phyloP scores from a whole-genome alignment of 148 eudicot genomes.

The Simmondsia chinensis region DNA sequence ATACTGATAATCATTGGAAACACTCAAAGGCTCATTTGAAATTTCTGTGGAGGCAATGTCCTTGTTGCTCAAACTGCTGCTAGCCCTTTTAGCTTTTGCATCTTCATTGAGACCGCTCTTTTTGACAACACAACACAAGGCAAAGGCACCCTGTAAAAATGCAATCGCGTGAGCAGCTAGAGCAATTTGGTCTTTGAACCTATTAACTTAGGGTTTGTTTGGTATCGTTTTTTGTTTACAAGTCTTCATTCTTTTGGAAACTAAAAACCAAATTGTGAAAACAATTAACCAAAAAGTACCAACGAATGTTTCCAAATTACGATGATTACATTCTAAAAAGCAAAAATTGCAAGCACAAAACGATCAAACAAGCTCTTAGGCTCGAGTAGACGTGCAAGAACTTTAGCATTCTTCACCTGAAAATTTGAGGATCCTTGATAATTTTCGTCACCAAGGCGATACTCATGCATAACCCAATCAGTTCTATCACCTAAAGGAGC shows the following conservation, averaged over 20 bases:
- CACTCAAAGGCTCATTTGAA: slow-evolving; percentile 30
- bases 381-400: not conserved
- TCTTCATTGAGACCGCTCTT: slow-evolving; percentile 36
- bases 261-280: too few relatives aligned
- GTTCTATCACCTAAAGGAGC: slow-evolving; percentile 82
- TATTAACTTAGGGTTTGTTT: too few relatives aligned
- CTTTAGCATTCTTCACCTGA: slow-evolving; percentile 33
- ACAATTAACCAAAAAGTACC: too few relatives aligned
- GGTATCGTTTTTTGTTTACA: too few relatives aligned
- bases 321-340: too few relatives aligned
- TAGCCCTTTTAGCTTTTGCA: slow-evolving; percentile 24
- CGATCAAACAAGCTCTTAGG: slow-evolving; percentile 1
- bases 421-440: slow-evolving; percentile 35
- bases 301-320: too few relatives aligned
- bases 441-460: slow-evolving; percentile 65
- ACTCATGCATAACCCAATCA: slow-evolving; percentile 92
- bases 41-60: slow-evolving; percentile 11
- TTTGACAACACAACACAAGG: slow-evolving; percentile 68
- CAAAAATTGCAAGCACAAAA: too few relatives aligned
- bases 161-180: too few relatives aligned
- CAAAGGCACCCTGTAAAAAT: slow-evolving; percentile 49
- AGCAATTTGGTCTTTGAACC: too few relatives aligned
- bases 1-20: slow-evolving; percentile 29
- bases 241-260: too few relatives aligned
- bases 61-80: slow-evolving; percentile 30